These are phyloP conservation scores for Balansia obtecta DNA, from an alignment of 2,329 filamentous ascomycete species.

Conservation along the genomic window DNA sequence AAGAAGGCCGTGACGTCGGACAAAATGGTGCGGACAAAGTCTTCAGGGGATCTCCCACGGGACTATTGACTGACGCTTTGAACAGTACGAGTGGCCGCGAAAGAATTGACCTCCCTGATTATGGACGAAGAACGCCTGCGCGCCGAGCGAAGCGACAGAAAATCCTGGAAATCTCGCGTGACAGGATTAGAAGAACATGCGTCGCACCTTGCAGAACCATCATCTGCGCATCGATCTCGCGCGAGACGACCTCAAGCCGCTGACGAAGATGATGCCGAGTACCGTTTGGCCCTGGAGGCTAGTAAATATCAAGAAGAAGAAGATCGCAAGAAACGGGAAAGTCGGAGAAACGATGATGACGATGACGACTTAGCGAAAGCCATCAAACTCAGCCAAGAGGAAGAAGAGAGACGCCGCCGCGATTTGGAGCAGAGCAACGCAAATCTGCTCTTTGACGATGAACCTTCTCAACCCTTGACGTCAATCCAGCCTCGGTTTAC, in stretches of 20 bases:
- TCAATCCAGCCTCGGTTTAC: constrained; percentile 59
- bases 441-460: constrained; percentile 79
- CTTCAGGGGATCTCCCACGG: constrained; percentile 20
- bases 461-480: constrained; percentile 36
- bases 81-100: constrained; percentile 84
- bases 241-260: constrained; percentile 34
- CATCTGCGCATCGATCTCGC: constrained; percentile 31
- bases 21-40: constrained; percentile 59
- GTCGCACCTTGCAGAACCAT: constrained; percentile 29
- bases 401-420: constrained; percentile 78
- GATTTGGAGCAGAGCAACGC: constrained; percentile 82
- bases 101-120: constrained; percentile 85
- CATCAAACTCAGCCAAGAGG: constrained; percentile 86
- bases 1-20: constrained; percentile 89
- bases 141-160: constrained; percentile 80
- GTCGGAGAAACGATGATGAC: constrained; percentile 38
- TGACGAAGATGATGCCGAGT: constrained; percentile 84
- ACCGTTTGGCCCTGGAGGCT: constrained; percentile 80
- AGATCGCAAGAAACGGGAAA: constrained; percentile 62
- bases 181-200: constrained; percentile 79
- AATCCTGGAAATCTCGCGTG: constrained; percentile 93
- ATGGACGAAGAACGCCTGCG: constrained; percentile 88
- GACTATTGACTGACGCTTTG: constrained; percentile 5
- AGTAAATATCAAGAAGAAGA: constrained; percentile 94
- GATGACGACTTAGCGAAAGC: constrained; percentile 92